A percentile compares a stretch with the other conserved stretches of the same genome.
Evolutionary conservation across 78 protist genomes (phyloP).

Genomic region (Cyanophora paradoxa): DNA sequence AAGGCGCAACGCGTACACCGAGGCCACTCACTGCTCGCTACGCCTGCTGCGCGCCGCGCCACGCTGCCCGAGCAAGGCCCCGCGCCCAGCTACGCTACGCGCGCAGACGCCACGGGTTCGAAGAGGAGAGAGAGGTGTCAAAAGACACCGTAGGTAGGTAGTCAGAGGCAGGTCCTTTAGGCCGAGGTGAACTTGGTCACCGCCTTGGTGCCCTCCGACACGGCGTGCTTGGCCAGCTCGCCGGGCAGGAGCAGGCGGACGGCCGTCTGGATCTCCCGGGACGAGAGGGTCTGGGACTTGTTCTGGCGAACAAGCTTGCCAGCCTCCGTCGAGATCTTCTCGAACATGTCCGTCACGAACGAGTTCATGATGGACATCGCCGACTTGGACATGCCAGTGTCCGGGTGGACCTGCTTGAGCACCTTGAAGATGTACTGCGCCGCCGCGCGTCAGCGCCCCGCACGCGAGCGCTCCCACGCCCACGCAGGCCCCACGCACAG

Average conservation of each 20-base stretch:
- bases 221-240: constrained; percentile 91
- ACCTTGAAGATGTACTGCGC: constrained; percentile 80
- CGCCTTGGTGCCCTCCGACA: constrained; percentile 86
- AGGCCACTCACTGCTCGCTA: too few species aligned
- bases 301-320: constrained; percentile 66
- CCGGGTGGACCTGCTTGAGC: constrained; percentile 71
- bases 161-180: too few species aligned
- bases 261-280: constrained; percentile 81
- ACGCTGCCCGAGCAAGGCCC: too few species aligned
- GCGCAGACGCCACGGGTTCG: too few species aligned
- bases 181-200: constrained; percentile 71
- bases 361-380: constrained; percentile 82
- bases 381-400: constrained; percentile 69
- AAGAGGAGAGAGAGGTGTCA: too few species aligned
- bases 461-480: too few species aligned
- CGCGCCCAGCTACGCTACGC: too few species aligned
- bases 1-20: too few species aligned
- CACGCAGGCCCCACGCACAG: too few species aligned
- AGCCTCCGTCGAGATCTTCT: constrained; percentile 75
- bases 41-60: too few species aligned
- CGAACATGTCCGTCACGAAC: constrained; percentile 79
- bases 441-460: too few species aligned
- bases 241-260: constrained; percentile 85
- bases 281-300: constrained; percentile 24
- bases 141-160: too few species aligned